These are phyloP conservation scores for Epichloe sp. DNA, from an alignment of 2,329 filamentous ascomycete genomes.

Conservation along the genomic window DNA sequence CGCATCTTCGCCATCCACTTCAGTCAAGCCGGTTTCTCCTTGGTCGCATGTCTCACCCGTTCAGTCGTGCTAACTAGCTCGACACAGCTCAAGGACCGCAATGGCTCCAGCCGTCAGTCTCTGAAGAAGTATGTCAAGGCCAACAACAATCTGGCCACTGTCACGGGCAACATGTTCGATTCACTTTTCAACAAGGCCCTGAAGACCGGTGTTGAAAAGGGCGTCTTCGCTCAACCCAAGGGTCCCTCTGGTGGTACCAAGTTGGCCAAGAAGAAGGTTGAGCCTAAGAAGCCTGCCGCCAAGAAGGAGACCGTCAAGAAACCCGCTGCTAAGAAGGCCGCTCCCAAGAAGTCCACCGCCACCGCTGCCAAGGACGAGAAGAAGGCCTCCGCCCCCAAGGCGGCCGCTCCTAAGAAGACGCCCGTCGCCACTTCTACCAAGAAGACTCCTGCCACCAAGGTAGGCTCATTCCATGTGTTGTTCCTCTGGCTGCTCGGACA, in stretches of 20 bases:
- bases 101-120: slow-evolving; percentile 47
- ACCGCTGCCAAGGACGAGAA: slow-evolving; percentile 15
- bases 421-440: not conserved
- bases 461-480: not conserved
- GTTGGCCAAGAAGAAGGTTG: slow-evolving; percentile 64
- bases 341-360: slow-evolving; percentile 16
- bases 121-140: slow-evolving; percentile 49
- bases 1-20: not conserved
- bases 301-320: slow-evolving; percentile 22
- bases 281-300: slow-evolving; percentile 24
- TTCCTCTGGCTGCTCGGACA: not conserved
- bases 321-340: slow-evolving; percentile 19
- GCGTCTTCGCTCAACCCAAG: slow-evolving; percentile 81
- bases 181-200: slow-evolving; percentile 78
- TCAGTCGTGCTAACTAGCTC: slow-evolving; percentile 23
- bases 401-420: slow-evolving; percentile 11
- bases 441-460: slow-evolving; percentile 10
- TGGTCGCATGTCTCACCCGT: not conserved
- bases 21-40: no score
- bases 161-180: slow-evolving; percentile 44
- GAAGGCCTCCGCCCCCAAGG: slow-evolving; percentile 21
- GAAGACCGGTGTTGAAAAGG: slow-evolving; percentile 71
- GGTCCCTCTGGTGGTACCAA: slow-evolving; percentile 84
- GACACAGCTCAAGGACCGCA: slow-evolving; percentile 46
- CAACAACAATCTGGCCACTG: slow-evolving; percentile 35